Evolutionary conservation across 306 rosid species (phyloP).

Genomic region (Castanea sativa): DNA sequence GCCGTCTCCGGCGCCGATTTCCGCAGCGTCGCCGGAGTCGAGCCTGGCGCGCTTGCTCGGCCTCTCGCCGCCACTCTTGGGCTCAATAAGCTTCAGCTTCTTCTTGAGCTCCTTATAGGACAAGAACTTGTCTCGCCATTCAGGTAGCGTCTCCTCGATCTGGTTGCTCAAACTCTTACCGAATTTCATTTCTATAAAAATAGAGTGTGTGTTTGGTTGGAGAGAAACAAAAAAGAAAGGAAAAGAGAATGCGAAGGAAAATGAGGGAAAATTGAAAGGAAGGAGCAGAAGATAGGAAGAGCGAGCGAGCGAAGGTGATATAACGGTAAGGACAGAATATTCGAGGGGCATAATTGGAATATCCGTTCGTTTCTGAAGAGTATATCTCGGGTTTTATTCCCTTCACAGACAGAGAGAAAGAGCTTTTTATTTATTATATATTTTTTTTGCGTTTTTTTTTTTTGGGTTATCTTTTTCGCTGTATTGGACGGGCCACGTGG

Average conservation of each 20-base stretch:
- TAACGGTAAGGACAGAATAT: constrained; percentile 68
- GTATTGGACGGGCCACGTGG: constrained; percentile 12
- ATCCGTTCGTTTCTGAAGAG: constrained; percentile 51
- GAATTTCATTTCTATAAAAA: constrained; percentile 57
- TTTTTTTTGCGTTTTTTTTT: neutral
- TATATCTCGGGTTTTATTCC: constrained; percentile 74
- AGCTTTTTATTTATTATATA: neutral
- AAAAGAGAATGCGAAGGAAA: neutral
- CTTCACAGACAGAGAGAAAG: neutral
- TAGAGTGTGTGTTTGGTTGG: neutral
- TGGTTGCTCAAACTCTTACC: constrained; percentile 87
- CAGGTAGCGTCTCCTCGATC: constrained; percentile 86
- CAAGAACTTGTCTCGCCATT: constrained; percentile 95
- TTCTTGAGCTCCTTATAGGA: constrained; percentile 94
- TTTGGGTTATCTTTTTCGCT: neutral
- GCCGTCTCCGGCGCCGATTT: constrained; percentile 11
- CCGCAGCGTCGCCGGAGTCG: constrained; percentile 8
- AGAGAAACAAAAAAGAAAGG: neutral
- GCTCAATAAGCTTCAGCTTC: constrained; percentile 76
- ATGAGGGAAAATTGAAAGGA: neutral
- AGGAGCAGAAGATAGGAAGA: neutral
- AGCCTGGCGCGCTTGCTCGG: constrained; percentile 54
- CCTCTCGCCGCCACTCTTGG: constrained; percentile 24
- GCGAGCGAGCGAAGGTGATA: constrained; percentile 16
- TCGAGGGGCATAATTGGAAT: constrained; percentile 72